phyloP scores from a whole-genome alignment of 306 rosid genomes.

The Luffa aegyptiaca region DNA sequence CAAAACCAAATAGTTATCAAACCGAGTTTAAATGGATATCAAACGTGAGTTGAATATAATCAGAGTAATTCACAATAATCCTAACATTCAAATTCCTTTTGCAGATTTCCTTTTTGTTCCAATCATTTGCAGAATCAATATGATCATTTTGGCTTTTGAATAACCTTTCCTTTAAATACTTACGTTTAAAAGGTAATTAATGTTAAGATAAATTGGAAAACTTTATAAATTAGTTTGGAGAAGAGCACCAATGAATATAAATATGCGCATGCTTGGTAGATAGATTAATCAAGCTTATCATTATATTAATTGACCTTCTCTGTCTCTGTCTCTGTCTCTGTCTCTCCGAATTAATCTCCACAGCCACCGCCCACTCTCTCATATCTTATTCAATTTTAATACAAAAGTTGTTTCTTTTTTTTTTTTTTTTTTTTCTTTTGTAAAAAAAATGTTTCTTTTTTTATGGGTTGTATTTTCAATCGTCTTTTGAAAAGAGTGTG shows the following conservation, averaged over 20 bases:
- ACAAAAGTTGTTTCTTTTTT: neutral
- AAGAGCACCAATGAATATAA: neutral
- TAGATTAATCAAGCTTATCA: neutral
- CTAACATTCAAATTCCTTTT: no score
- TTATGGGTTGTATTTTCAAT: neutral
- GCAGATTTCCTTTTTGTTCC: neutral
- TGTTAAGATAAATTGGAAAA: neutral
- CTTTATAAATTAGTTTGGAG: neutral
- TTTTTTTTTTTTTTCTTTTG: neutral
- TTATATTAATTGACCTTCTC: neutral
- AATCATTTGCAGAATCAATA: neutral
- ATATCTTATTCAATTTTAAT: neutral
- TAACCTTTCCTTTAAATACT: neutral
- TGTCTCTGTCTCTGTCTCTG: neutral
- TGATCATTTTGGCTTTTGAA: neutral
- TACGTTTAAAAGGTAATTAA: neutral
- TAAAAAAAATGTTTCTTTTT: neutral
- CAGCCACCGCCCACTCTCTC: neutral
- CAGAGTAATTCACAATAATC: neutral
- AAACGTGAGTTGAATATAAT: no score
- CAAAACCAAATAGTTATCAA: no score
- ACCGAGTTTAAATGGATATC: no score
- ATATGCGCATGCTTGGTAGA: neutral
- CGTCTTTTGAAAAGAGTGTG: neutral
- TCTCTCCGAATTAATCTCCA: neutral